A percentile compares a stretch with the other conserved stretches of the same genome.
phyloP scores from a whole-genome alignment of 805 yeast species.

The Suhomyces tanzawaensis region DNA sequence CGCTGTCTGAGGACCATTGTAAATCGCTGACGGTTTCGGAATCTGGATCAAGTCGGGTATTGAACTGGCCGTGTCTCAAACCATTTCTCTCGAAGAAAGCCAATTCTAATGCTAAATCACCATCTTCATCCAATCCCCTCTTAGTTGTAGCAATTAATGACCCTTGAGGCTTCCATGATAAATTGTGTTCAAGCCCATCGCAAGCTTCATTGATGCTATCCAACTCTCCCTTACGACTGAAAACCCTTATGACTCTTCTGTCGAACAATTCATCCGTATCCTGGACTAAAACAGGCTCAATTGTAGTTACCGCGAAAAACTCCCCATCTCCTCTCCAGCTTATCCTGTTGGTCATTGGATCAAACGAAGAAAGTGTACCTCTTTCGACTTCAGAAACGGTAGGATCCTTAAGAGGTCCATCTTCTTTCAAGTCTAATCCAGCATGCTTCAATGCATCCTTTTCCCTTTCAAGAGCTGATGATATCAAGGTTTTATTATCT shows the following conservation, averaged over 20 bases:
- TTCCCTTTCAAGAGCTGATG: slow-evolving; percentile 38
- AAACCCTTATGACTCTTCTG: slow-evolving; percentile 82
- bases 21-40: slow-evolving; percentile 47
- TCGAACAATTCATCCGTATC: slow-evolving; percentile 35
- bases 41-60: slow-evolving; percentile 56
- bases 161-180: slow-evolving; percentile 92
- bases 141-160: slow-evolving; percentile 80
- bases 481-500: background rate
- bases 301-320: slow-evolving; percentile 64
- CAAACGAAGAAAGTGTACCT: slow-evolving; percentile 61
- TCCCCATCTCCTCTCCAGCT: slow-evolving; percentile 98
- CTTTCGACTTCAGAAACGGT: slow-evolving; percentile 73
- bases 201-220: slow-evolving; percentile 88
- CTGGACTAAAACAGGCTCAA: slow-evolving; percentile 50
- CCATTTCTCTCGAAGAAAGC: slow-evolving; percentile 94
- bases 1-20: slow-evolving; percentile 81
- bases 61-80: slow-evolving; percentile 82
- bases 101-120: slow-evolving; percentile 47
- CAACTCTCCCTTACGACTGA: slow-evolving; percentile 71
- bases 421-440: slow-evolving; percentile 64
- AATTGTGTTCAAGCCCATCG: slow-evolving; percentile 68
- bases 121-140: slow-evolving; percentile 54
- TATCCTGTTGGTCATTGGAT: slow-evolving; percentile 46
- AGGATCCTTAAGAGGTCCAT: slow-evolving; percentile 72
- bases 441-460: slow-evolving; percentile 55